phyloP scores from a whole-genome alignment of 1,139 yeast species.

The Yarrowia galli region DNA sequence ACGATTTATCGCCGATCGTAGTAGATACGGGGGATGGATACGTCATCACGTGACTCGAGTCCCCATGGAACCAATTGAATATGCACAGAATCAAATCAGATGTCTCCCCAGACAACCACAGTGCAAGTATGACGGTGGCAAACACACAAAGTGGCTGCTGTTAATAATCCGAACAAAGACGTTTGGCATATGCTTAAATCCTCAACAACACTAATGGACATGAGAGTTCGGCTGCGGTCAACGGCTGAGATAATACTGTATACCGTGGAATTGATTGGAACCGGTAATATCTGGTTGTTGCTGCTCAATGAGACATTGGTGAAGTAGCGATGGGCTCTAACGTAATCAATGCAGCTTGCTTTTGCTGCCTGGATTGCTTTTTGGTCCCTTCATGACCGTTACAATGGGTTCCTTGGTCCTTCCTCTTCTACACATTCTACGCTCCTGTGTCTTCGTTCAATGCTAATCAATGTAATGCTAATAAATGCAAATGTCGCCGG shows the following conservation, averaged over 20 bases:
- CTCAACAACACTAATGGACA: constrained; percentile 16
- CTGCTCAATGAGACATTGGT: neutral
- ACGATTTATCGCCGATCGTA: neutral
- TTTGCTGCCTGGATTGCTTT: too few relatives aligned
- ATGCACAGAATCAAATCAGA: neutral
- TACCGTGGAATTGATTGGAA: neutral
- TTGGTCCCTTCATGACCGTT: too few relatives aligned
- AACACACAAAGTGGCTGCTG: neutral
- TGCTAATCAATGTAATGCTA: constrained; percentile 15
- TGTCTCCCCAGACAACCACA: neutral
- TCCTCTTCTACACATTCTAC: too few relatives aligned
- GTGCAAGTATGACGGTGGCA: neutral
- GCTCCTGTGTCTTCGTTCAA: neutral
- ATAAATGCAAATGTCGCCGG: constrained; percentile 33
- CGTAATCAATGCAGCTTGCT: neutral
- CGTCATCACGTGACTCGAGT: neutral
- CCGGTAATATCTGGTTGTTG: too few relatives aligned
- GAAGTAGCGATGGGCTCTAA: neutral
- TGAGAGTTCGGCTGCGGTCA: constrained; percentile 6
- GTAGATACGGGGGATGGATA: neutral
- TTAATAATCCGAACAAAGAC: constrained; percentile 13
- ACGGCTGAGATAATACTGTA: neutral
- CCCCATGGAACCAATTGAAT: neutral
- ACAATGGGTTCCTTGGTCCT: too few relatives aligned
- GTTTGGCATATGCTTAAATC: constrained; percentile 24